phyloP scores from a whole-genome alignment of 441 rosid species.

The Syzygium syzygioides region DNA sequence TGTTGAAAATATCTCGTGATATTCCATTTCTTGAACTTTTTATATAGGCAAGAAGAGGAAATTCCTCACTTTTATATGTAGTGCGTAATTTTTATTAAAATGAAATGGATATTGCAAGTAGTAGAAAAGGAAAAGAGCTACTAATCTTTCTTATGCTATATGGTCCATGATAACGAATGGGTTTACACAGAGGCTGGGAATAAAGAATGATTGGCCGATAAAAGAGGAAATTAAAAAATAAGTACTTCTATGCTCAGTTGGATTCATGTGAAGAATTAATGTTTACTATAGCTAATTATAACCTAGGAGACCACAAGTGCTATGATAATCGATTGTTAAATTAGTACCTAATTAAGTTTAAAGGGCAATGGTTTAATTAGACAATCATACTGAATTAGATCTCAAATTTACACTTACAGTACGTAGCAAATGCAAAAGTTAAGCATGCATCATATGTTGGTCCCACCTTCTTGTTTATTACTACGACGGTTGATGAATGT shows the following conservation, averaged over 20 bases:
- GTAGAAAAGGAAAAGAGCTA: not conserved
- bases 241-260: not conserved
- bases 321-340: not conserved
- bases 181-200: not conserved
- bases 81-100: not conserved
- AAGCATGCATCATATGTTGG: not conserved
- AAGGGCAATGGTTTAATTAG: not conserved
- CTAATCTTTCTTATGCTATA: not conserved
- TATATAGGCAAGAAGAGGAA: too few relatives aligned
- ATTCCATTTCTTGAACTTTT: not conserved
- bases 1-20: not conserved
- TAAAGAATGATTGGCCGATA: not conserved
- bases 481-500: not conserved
- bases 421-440: not conserved
- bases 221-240: not conserved
- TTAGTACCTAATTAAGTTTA: not conserved
- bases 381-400: not conserved
- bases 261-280: not conserved
- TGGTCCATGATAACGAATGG: not conserved
- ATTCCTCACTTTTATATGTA: not conserved
- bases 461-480: not conserved
- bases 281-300: not conserved
- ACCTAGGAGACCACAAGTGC: not conserved
- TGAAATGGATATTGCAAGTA: not conserved
- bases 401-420: not conserved